Conservation (phyloP, 345 rosid species). For the rapeseed (Brassica napus) region DNA sequence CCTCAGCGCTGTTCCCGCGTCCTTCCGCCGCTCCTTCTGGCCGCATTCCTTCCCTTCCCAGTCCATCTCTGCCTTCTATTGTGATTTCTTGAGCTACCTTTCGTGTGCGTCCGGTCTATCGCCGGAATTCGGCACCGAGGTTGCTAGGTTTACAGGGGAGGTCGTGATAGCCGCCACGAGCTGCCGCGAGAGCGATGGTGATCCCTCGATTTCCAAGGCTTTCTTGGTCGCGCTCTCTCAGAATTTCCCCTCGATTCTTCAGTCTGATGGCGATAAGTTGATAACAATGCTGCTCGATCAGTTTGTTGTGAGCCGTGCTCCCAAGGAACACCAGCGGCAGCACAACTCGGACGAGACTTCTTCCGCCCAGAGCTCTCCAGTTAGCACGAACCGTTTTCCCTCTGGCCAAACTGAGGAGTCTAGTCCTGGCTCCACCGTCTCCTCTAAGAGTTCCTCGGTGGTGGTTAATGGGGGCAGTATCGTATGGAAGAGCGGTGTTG, state of each 20-base stretch:
- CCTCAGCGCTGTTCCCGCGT: slow-evolving; percentile 64
- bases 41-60: slow-evolving; percentile 69
- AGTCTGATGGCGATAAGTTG: slow-evolving; percentile 56
- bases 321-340: slow-evolving; percentile 45
- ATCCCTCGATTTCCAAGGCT: slow-evolving; percentile 51
- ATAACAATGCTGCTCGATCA: slow-evolving; percentile 59
- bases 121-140: slow-evolving; percentile 64
- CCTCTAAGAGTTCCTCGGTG: slow-evolving; percentile 48
- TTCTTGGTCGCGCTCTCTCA: slow-evolving; percentile 62
- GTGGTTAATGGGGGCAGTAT: slow-evolving; percentile 59
- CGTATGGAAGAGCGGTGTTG: slow-evolving; percentile 55
- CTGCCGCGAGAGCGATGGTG: slow-evolving; percentile 39
- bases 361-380: slow-evolving; percentile 76
- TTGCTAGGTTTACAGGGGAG: slow-evolving; percentile 67
- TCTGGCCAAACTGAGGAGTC: slow-evolving; percentile 45
- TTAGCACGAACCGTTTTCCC: slow-evolving; percentile 45
- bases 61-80: slow-evolving; percentile 57
- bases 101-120: slow-evolving; percentile 51
- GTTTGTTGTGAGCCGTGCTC: slow-evolving; percentile 46
- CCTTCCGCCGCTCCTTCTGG: slow-evolving; percentile 79
- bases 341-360: slow-evolving; percentile 49
- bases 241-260: slow-evolving; percentile 56
- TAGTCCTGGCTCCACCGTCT: slow-evolving; percentile 50
- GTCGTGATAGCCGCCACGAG: slow-evolving; percentile 56
- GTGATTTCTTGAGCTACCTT: slow-evolving; percentile 66